A percentile compares a stretch with the other conserved stretches of the same genome.
Evolutionary conservation across 164 flowering plant species (phyloP).

Genomic region (Hamamelis virginiana): DNA sequence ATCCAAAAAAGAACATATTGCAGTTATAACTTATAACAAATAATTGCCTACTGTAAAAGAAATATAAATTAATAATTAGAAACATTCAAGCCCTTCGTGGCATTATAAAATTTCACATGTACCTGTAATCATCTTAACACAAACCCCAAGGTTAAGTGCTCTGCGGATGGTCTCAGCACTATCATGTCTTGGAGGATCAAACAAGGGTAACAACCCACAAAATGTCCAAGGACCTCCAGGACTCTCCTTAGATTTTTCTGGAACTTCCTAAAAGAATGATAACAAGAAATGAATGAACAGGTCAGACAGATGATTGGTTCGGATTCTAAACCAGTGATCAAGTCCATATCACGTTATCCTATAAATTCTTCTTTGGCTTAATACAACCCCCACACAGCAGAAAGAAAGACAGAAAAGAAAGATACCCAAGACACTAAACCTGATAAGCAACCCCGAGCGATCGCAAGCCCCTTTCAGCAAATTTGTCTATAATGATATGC

Average conservation of each 20-base stretch:
- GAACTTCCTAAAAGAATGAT: constrained; percentile 54
- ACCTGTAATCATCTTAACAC: constrained; percentile 96
- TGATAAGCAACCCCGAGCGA: constrained; percentile 82
- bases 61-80: background rate
- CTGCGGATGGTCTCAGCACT: constrained; percentile 91
- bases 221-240: constrained; percentile 88
- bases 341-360: background rate
- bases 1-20: no score
- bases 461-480: constrained; percentile 82
- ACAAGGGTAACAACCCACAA: constrained; percentile 78
- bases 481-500: constrained; percentile 71
- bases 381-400: background rate
- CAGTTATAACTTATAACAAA: no score
- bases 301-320: background rate
- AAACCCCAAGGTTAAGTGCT: constrained; percentile 85
- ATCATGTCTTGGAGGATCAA: constrained; percentile 94
- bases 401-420: background rate
- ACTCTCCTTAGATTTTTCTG: constrained; percentile 69
- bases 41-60: background rate
- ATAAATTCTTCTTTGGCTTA: background rate
- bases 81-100: background rate
- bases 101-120: constrained; percentile 7
- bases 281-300: constrained; percentile 7
- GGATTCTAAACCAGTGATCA: background rate
- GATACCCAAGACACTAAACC: constrained; percentile 31